Evolutionary conservation across 208 protist species (phyloP).

Genomic region (Naegleria lovaniensis): DNA sequence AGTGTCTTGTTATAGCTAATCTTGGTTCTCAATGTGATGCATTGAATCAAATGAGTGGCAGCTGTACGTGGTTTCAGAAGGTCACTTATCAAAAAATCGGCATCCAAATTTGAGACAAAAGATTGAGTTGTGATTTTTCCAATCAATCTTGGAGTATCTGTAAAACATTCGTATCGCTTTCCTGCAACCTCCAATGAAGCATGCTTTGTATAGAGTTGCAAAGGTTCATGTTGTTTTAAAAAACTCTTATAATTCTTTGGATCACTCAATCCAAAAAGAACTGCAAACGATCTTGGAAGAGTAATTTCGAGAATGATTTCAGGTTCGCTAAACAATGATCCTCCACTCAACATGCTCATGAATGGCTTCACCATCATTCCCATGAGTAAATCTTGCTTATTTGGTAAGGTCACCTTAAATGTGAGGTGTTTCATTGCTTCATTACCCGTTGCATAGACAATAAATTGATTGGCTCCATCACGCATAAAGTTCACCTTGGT

Average conservation of each 20-base stretch:
- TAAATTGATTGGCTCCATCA: neutral
- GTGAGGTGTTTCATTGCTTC: neutral
- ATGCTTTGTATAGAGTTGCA: neutral
- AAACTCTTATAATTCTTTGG: neutral
- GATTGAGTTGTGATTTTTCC: neutral
- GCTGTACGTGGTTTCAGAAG: neutral
- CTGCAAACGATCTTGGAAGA: neutral
- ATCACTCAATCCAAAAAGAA: neutral
- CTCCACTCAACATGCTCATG: neutral
- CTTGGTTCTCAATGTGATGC: neutral
- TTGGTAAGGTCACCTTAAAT: neutral
- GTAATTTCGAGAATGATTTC: neutral
- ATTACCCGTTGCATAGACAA: constrained; percentile 13
- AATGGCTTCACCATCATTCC: neutral
- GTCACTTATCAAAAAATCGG: neutral
- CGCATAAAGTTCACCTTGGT: neutral
- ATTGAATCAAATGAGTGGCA: neutral
- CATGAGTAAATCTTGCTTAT: neutral
- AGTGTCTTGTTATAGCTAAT: neutral
- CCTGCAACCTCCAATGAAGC: neutral
- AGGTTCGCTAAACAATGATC: neutral
- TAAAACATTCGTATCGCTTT: neutral
- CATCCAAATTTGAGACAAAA: neutral
- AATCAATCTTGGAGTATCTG: neutral
- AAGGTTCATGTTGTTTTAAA: neutral